Evolutionary conservation across 108 stramenopile genomes (phyloP).

Genomic region (Cyclostephanos invisitatus): DNA sequence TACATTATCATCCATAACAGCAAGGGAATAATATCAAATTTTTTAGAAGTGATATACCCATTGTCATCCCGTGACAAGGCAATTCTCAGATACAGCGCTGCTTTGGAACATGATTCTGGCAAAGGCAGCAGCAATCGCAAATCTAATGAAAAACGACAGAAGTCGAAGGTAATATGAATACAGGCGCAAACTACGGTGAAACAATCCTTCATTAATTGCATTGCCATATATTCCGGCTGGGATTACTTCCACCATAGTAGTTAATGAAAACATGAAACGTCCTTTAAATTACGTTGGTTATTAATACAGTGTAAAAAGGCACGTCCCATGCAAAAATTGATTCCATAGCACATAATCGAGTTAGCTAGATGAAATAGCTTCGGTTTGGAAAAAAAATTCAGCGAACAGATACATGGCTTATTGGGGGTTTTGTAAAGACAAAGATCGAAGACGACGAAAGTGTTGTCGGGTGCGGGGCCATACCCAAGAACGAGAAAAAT

Average conservation of each 20-base stretch:
- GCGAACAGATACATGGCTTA: neutral
- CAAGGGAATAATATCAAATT: conserved; percentile 23
- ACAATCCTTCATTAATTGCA: too few species aligned
- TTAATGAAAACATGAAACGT: too few species aligned
- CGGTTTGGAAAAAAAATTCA: neutral
- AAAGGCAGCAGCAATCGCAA: neutral
- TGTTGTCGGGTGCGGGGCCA: neutral
- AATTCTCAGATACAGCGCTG: conserved; percentile 8
- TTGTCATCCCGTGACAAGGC: conserved; percentile 15
- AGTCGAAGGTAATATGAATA: neutral
- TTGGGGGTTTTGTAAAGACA: too few species aligned
- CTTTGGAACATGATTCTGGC: neutral
- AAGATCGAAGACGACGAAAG: neutral
- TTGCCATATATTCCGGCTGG: too few species aligned
- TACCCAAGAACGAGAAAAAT: neutral
- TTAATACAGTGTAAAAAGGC: neutral
- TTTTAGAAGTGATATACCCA: conserved; percentile 23
- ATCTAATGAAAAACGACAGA: neutral
- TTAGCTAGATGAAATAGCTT: neutral
- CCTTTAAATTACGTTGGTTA: neutral
- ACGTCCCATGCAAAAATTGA: neutral
- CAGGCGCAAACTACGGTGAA: too few species aligned
- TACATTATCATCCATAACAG: conserved; percentile 2
- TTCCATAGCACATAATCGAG: neutral
- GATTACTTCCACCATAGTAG: neutral